These are phyloP conservation scores for Marvania coccoides DNA, from an alignment of 139 green algal species.

Conservation along the genomic window DNA sequence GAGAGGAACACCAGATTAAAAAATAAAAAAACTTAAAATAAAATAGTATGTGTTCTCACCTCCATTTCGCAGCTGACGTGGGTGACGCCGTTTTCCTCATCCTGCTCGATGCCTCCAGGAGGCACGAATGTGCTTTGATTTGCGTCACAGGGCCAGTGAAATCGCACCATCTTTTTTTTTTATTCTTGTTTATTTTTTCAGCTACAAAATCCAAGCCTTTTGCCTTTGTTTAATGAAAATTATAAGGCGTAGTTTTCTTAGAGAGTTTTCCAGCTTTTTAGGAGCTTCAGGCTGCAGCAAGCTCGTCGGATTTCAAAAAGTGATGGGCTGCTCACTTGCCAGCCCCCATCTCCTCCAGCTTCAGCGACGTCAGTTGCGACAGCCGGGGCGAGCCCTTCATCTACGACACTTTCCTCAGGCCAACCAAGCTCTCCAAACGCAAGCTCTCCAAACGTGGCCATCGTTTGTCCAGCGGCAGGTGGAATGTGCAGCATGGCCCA, in stretches of 20 bases:
- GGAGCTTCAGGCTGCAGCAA: no score
- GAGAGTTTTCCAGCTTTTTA: no score
- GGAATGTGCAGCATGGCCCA: no score
- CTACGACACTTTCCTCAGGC: no score
- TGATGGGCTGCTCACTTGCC: not conserved
- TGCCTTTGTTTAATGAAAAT: no score
- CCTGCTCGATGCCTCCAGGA: conserved; percentile 16
- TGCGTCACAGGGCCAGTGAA: conserved; percentile 58
- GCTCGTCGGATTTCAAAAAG: not conserved
- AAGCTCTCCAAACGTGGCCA: no score
- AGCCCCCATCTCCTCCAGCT: not conserved
- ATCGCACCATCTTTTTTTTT: conserved; percentile 37
- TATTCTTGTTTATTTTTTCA: not conserved
- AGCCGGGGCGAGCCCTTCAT: no score
- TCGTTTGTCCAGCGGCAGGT: no score
- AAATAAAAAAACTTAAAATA: not conserved
- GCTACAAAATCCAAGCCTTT: no score
- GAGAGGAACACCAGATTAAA: not conserved
- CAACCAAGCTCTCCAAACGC: no score
- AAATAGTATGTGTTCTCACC: conserved; percentile 14
- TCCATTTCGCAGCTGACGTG: conserved; percentile 52
- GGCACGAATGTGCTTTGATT: conserved; percentile 35
- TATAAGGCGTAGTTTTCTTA: no score
- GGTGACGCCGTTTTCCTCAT: conserved; percentile 30
- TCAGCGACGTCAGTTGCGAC: no score